A percentile compares a stretch with the other conserved stretches of the same genome.
Conservation (phyloP, 164 flowering plant genomes). For the Dillenia suffruticosa region DNA sequence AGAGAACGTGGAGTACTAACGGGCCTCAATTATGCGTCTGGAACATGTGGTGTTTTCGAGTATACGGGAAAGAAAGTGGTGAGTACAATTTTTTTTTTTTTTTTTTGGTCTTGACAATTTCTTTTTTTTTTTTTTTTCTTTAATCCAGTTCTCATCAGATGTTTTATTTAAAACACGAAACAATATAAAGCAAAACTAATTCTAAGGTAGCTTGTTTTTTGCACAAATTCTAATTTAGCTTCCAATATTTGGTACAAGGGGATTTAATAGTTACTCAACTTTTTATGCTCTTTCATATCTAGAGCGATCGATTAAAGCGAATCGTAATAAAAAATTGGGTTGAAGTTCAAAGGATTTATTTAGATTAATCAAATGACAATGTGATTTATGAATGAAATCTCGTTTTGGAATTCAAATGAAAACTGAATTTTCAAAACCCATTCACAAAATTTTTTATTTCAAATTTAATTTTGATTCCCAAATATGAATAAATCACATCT, state of each 20-base stretch:
- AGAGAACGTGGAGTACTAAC: constrained; percentile 1
- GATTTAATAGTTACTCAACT: not conserved
- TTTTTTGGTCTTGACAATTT: not conserved
- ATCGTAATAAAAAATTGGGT: no score
- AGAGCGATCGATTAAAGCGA: no score
- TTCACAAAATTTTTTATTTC: no score
- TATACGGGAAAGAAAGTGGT: constrained; percentile 37
- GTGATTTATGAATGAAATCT: no score
- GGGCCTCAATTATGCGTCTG: constrained; percentile 55
- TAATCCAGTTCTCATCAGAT: not conserved
- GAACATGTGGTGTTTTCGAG: constrained; percentile 44
- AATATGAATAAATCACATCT: no score
- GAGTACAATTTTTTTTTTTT: constrained; percentile 9
- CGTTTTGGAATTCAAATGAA: no score
- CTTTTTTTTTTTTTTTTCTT: not conserved
- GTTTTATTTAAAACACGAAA: no score
- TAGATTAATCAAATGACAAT: not conserved
- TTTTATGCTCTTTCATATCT: no score
- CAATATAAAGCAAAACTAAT: no score
- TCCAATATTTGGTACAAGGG: not conserved
- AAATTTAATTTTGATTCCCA: no score
- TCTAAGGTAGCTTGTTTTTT: not conserved
- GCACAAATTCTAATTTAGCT: no score
- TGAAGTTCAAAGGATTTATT: not conserved
- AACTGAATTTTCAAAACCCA: no score